Evolutionary conservation across 441 rosid genomes (phyloP).

Genomic region (Pelargonium cotyledonis): DNA sequence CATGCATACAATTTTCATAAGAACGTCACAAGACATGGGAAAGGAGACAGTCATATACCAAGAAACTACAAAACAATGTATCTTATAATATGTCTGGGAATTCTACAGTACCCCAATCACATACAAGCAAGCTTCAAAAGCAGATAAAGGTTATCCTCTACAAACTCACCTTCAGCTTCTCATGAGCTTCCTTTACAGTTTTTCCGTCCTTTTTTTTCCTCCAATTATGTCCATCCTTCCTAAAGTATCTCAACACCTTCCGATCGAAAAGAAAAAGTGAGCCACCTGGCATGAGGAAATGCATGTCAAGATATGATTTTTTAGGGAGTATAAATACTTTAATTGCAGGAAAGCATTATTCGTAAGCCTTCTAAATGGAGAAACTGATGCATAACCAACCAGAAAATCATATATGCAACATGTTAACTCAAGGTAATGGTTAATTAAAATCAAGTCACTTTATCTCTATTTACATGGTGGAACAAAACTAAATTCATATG

Average conservation of each 20-base stretch:
- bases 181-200: constrained; percentile 28
- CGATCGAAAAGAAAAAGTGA: constrained; percentile 28
- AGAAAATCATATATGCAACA: neutral
- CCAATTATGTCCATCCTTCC: constrained; percentile 30
- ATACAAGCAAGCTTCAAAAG: neutral
- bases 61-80: neutral
- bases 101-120: neutral
- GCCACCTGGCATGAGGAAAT: constrained; percentile 19
- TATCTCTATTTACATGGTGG: neutral
- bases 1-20: neutral
- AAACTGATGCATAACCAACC: neutral
- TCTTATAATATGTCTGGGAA: neutral
- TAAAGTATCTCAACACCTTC: constrained; percentile 26
- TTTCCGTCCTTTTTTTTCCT: constrained; percentile 28
- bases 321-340: neutral
- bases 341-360: neutral
- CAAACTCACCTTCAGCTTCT: constrained; percentile 23
- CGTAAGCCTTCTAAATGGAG: neutral
- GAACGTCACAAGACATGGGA: neutral
- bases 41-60: neutral
- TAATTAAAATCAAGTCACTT: neutral
- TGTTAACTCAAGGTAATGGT: neutral
- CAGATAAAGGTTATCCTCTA: neutral
- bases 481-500: neutral
- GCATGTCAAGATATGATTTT: neutral